Evolutionary conservation across 164 flowering plant species (phyloP).

Genomic region (grape (Vitis vinifera)): ASM3070453v1 NC_081809.1:4975001-4975500

Average conservation of each 20-base stretch:
- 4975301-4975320: conserved; percentile 78
- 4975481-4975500: too few species aligned
- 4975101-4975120: conserved; percentile 88
- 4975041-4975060: conserved; percentile 51
- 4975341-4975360: conserved; percentile 63
- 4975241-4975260: conserved; percentile 65
- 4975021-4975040: conserved; percentile 59
- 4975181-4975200: conserved; percentile 81
- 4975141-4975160: conserved; percentile 76
- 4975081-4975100: conserved; percentile 49
- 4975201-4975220: conserved; percentile 65
- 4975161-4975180: conserved; percentile 46
- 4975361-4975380: conserved; percentile 66
- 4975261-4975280: conserved; percentile 83
- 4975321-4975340: conserved; percentile 56
- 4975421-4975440: not conserved
- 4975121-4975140: conserved; percentile 92
- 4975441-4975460: too few species aligned
- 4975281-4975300: conserved; percentile 58
- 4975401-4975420: not conserved
- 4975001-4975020: conserved; percentile 55
- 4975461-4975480: too few species aligned
- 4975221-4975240: conserved; percentile 74
- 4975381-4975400: conserved; percentile 47
- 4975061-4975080: conserved; percentile 85